These are phyloP conservation scores for Luvunga scandens DNA, from an alignment of 345 rosid species.

Conservation along the genomic window DNA sequence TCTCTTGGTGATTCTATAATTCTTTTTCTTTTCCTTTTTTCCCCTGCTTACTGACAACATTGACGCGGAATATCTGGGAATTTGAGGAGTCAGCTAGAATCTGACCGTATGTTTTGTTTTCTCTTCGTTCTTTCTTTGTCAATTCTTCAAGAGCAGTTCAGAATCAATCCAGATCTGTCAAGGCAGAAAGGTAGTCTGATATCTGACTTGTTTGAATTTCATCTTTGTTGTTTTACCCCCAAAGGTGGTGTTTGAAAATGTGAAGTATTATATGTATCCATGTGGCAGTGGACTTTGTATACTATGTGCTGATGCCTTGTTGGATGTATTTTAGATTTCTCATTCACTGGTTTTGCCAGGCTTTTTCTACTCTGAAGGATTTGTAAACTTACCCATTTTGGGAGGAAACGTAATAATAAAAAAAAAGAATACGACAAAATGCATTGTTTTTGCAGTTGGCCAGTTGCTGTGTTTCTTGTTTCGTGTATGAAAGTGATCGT, in stretches of 20 bases:
- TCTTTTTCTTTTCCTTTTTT: neutral
- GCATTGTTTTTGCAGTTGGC: neutral
- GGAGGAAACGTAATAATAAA: slow-evolving; percentile 1
- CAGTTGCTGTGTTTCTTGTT: neutral
- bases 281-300: slow-evolving; percentile 8
- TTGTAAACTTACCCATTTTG: slow-evolving; percentile 20
- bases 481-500: neutral
- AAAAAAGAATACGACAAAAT: neutral
- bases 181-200: slow-evolving; percentile 10
- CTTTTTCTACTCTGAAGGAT: slow-evolving; percentile 1
- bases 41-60: slow-evolving; percentile 17
- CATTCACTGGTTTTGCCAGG: neutral
- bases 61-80: neutral
- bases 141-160: neutral
- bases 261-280: neutral
- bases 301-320: slow-evolving; percentile 10
- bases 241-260: slow-evolving; percentile 11
- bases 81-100: slow-evolving; percentile 5
- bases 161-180: neutral
- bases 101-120: slow-evolving; percentile 1
- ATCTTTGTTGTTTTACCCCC: neutral
- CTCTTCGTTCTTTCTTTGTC: neutral
- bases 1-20: slow-evolving; percentile 15
- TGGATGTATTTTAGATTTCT: slow-evolving; percentile 12
- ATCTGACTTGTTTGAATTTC: slow-evolving; percentile 1